Evolutionary conservation across 768 basidiomycete genomes (phyloP).

Genomic region (Serendipita vermifera): DNA sequence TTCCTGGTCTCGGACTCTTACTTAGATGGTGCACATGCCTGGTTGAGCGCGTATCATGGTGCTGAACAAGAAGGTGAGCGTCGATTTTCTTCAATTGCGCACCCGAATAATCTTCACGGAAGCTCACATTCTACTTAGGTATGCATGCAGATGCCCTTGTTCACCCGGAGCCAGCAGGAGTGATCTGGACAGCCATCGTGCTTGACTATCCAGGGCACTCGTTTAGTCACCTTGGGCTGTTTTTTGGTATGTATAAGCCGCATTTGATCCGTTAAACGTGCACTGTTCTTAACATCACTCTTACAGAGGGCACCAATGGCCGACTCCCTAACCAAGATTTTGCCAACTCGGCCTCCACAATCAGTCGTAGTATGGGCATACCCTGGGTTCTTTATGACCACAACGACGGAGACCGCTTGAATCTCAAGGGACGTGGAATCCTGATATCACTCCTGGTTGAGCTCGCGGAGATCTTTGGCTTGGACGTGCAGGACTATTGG

Average conservation of each 20-base stretch:
- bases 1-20: slow-evolving; percentile 83
- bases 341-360: slow-evolving; percentile 63
- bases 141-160: slow-evolving; percentile 49
- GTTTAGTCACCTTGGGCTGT: slow-evolving; percentile 90
- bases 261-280: background rate
- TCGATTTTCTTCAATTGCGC: slow-evolving; percentile 2
- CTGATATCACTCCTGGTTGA: too few relatives aligned
- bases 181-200: slow-evolving; percentile 90
- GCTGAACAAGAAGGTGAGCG: slow-evolving; percentile 47
- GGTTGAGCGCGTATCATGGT: slow-evolving; percentile 75
- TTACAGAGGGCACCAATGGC: slow-evolving; percentile 83
- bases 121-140: slow-evolving; percentile 30
- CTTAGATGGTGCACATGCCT: slow-evolving; percentile 86
- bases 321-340: slow-evolving; percentile 93
- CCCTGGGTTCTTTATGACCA: slow-evolving; percentile 75
- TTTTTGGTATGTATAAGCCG: slow-evolving; percentile 51
- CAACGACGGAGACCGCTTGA: slow-evolving; percentile 31
- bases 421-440: background rate
- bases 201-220: slow-evolving; percentile 96
- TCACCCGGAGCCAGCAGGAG: slow-evolving; percentile 48
- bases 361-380: slow-evolving; percentile 63
- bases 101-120: background rate
- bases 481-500: slow-evolving; percentile 37
- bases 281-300: slow-evolving; percentile 1
- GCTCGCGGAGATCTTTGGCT: slow-evolving; percentile 28